Evolutionary conservation across 2,329 filamentous ascomycete genomes (phyloP).

Genomic region (Botrytis hyacinthi): DNA sequence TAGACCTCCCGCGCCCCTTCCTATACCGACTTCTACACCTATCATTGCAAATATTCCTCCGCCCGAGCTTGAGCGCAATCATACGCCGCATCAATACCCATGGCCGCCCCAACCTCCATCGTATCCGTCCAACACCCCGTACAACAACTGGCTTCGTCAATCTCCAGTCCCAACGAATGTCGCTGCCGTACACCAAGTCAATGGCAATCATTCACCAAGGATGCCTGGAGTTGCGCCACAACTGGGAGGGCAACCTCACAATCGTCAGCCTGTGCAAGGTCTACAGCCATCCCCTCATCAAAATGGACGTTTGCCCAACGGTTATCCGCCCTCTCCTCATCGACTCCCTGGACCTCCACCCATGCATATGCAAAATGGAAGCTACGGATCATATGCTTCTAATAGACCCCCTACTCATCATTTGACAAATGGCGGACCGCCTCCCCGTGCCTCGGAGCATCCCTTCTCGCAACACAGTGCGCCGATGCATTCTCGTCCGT

Average conservation of each 20-base stretch:
- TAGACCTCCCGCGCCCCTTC: constrained; percentile 22
- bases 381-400: constrained; percentile 33
- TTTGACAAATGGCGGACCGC: constrained; percentile 39
- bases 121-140: constrained; percentile 42
- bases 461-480: constrained; percentile 47
- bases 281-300: constrained; percentile 45
- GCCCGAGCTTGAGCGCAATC: constrained; percentile 34
- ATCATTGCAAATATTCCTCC: constrained; percentile 27
- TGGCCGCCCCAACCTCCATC: constrained; percentile 43
- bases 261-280: constrained; percentile 29
- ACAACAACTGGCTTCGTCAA: constrained; percentile 52
- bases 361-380: constrained; percentile 34
- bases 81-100: constrained; percentile 27
- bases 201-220: constrained; percentile 42
- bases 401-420: constrained; percentile 39
- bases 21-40: constrained; percentile 33
- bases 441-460: constrained; percentile 46
- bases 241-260: constrained; percentile 28
- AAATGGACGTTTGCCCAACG: constrained; percentile 46
- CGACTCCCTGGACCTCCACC: constrained; percentile 27
- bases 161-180: constrained; percentile 47
- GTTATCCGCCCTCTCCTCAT: constrained; percentile 41
- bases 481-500: constrained; percentile 46
- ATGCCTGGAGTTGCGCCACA: constrained; percentile 34
- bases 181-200: constrained; percentile 50